These are phyloP conservation scores for Epichloe aotearoae DNA, from an alignment of 2,329 filamentous ascomycete genomes.

Conservation along the genomic window DNA sequence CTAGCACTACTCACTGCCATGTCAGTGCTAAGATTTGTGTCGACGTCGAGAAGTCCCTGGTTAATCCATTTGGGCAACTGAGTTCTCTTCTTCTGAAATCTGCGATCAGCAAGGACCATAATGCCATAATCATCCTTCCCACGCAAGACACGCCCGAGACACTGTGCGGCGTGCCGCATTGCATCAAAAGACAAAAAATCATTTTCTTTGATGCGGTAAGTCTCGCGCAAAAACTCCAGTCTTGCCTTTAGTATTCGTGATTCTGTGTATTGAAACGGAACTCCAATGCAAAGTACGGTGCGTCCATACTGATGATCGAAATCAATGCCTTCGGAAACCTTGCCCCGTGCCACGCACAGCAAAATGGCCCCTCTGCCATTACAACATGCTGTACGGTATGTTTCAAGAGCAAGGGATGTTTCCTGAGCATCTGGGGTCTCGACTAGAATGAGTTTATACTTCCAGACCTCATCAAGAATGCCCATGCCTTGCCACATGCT, in stretches of 20 bases:
- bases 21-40: conserved; percentile 85
- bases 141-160: conserved; percentile 81
- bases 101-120: conserved; percentile 91
- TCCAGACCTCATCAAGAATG: conserved; percentile 95
- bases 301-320: conserved; percentile 98
- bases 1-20: conserved; percentile 86
- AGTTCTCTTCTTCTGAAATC: conserved; percentile 79
- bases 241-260: conserved; percentile 92
- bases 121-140: conserved; percentile 99
- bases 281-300: conserved; percentile 89
- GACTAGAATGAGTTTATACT: conserved; percentile 95
- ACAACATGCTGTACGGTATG: conserved; percentile 92
- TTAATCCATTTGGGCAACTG: conserved; percentile 97
- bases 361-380: conserved; percentile 90
- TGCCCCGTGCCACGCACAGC: conserved; percentile 89
- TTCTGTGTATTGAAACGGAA: conserved; percentile 98
- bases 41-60: conserved; percentile 70
- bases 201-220: conserved; percentile 90
- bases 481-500: conserved; percentile 99
- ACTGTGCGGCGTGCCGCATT: conserved; percentile 98
- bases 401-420: conserved; percentile 88
- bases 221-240: conserved; percentile 91
- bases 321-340: conserved; percentile 96
- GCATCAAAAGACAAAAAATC: conserved; percentile 98
- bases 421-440: conserved; percentile 97